Base-by-base conservation (phyloP, 495 filamentous ascomycete species). In the Acidomyces sp. region DNA sequence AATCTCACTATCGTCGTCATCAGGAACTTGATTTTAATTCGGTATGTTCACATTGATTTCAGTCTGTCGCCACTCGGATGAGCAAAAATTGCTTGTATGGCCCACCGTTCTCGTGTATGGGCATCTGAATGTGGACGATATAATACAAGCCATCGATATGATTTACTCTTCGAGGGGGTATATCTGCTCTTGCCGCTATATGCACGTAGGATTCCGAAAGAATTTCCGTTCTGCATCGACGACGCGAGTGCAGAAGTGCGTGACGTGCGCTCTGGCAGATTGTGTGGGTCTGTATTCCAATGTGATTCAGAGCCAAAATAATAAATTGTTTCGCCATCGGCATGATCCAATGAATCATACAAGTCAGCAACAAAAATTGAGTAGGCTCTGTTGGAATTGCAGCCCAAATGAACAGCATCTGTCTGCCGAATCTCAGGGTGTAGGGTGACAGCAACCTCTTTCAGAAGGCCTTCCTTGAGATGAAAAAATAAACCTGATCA, bases 111-210 rank as follows among this genome's bases (percentile, higher is more conserved):
- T 11, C 18, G 23, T 43, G 34, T 13, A 15, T 21, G 3, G 40
- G 29, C 15, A 15, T 11, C 4, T 27, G 9, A 6, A 23, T 5
- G 5, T 5, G 4, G 6, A 43, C 40, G 3, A 43, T 32, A 3
- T 16, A 12, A 16, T 43, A 43, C 6, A 43, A 20, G 7, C 40
- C 40, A 24, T 43, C 40, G n/a, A 16, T 43, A 43, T 27, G 30
- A 20, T 13, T 34, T 12, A 5, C 40, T 32, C 9, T 4, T 12
- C 17, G 4, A 24, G 6, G 40, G 40, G 12, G 20, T 32, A 4
- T 21, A 35, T 3, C 9, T 12, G 16, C 26, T 37, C 10, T 35
- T 36, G 4, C 31, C 31, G 10, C 6, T 34, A 16, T 17, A 11
- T 10, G 30, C 19, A 3, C 40, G 11, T 32, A 43, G 30, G 3